phyloP scores from a whole-genome alignment of 2,329 filamentous ascomycete genomes.

The Verticillium longisporum region DNA sequence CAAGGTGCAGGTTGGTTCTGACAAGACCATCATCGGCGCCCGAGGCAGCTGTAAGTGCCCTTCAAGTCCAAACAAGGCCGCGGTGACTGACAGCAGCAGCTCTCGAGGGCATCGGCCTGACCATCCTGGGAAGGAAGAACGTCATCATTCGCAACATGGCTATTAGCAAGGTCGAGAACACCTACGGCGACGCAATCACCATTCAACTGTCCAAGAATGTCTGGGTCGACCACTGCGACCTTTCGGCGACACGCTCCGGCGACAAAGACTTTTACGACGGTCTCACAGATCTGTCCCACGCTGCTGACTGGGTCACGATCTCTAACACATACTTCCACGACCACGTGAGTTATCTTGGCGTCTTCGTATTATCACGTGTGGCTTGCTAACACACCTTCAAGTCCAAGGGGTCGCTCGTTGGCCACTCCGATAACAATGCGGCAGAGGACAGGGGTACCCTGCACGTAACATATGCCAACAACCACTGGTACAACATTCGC shows the following conservation, averaged over 20 bases:
- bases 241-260: slow-evolving; percentile 38
- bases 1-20: slow-evolving; percentile 28
- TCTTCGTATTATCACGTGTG: not conserved
- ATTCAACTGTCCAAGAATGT: slow-evolving; percentile 46
- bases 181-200: slow-evolving; percentile 48
- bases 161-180: slow-evolving; percentile 45
- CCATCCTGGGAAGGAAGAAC: slow-evolving; percentile 41
- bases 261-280: slow-evolving; percentile 64
- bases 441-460: slow-evolving; percentile 51
- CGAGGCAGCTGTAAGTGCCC: slow-evolving; percentile 11
- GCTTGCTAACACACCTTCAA: not conserved
- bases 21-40: slow-evolving; percentile 33
- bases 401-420: slow-evolving; percentile 50
- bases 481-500: slow-evolving; percentile 55
- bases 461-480: slow-evolving; percentile 54
- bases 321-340: slow-evolving; percentile 25
- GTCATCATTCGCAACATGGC: slow-evolving; percentile 54
- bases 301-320: slow-evolving; percentile 48
- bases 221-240: slow-evolving; percentile 59
- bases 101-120: slow-evolving; percentile 37
- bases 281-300: slow-evolving; percentile 53
- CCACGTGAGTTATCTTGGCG: slow-evolving; percentile 24
- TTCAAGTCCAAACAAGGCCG: not conserved
- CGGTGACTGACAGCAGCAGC: not conserved
- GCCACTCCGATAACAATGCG: slow-evolving; percentile 46